Evolutionary conservation across 2,329 filamentous ascomycete species (phyloP).

Genomic region (Biscogniauxia mediterranea): DNA sequence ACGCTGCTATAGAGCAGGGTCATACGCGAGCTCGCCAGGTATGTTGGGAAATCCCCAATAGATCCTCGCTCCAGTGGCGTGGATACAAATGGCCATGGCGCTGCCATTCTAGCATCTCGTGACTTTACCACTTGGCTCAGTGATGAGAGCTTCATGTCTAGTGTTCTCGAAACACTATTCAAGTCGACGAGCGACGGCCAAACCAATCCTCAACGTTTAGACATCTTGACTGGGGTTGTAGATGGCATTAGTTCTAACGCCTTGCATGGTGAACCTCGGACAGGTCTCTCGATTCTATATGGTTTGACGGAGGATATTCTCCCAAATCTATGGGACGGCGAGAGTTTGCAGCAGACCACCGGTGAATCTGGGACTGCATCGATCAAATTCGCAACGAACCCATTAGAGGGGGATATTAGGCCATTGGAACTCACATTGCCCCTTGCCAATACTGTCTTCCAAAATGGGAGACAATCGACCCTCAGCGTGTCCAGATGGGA

Average conservation of each 20-base stretch:
- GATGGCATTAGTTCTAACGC: conserved; percentile 48
- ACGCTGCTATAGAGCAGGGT: neutral
- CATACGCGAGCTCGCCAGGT: conserved; percentile 11
- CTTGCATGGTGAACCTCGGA: conserved; percentile 30
- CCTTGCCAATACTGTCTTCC: conserved; percentile 75
- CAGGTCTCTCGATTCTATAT: conserved; percentile 53
- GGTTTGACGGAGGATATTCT: conserved; percentile 42
- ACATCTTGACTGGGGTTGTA: conserved; percentile 54
- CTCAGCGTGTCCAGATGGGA: conserved; percentile 48
- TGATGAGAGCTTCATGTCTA: conserved; percentile 41
- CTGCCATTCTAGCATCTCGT: conserved; percentile 50
- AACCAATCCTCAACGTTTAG: conserved; percentile 31
- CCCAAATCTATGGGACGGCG: conserved; percentile 44
- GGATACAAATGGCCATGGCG: conserved; percentile 34
- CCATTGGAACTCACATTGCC: conserved; percentile 53
- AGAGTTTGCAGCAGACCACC: conserved; percentile 19
- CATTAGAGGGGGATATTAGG: conserved; percentile 17
- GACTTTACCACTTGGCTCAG: conserved; percentile 48
- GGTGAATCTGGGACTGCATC: conserved; percentile 39
- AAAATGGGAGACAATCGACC: conserved; percentile 63
- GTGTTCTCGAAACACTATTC: conserved; percentile 29
- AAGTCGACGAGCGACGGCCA: conserved; percentile 3
- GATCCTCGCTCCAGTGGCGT: neutral
- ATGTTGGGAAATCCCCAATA: conserved; percentile 7
- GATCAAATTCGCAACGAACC: conserved; percentile 41